A percentile compares a stretch with the other conserved stretches of the same genome.
phyloP scores from a whole-genome alignment of 2,329 filamentous ascomycete genomes.

The Emericellopsis atlantica region DNA sequence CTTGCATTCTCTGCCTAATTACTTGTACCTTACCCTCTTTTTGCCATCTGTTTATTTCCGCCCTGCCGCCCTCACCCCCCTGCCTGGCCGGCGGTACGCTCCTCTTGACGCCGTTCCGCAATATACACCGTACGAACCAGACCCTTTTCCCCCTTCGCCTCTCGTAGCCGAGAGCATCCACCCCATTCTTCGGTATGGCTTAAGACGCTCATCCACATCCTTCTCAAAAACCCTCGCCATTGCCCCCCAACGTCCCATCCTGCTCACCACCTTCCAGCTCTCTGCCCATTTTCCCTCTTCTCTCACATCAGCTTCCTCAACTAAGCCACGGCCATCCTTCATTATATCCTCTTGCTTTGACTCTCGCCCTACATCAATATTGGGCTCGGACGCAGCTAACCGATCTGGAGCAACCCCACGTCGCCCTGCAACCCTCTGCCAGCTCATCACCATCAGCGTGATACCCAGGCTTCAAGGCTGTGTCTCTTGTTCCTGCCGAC shows the following conservation, averaged over 20 bases:
- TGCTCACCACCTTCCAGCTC: constrained; percentile 5
- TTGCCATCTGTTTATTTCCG: no score
- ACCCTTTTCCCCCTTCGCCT: constrained; percentile 3
- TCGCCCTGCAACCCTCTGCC: background rate
- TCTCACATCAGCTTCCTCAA: constrained; percentile 17
- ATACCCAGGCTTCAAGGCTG: background rate
- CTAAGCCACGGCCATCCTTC: constrained; percentile 2
- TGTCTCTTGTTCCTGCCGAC: background rate
- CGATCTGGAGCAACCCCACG: constrained; percentile 4
- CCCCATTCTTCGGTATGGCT: no score
- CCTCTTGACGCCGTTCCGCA: no score
- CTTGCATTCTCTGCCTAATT: no score
- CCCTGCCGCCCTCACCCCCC: no score
- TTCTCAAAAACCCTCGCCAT: no score
- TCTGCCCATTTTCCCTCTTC: constrained; percentile 11
- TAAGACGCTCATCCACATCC: no score
- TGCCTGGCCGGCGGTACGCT: no score
- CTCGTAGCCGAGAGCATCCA: no score
- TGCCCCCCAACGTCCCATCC: constrained; percentile 4
- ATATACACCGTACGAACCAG: no score
- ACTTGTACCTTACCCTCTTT: no score
- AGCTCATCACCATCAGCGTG: constrained; percentile 3
- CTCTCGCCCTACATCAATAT: constrained; percentile 17
- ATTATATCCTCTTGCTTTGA: constrained; percentile 8
- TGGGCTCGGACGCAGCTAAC: constrained; percentile 42